These are phyloP conservation scores for Psilocybe cyanescens DNA, from an alignment of 768 basidiomycete species.

Conservation along the genomic window DNA sequence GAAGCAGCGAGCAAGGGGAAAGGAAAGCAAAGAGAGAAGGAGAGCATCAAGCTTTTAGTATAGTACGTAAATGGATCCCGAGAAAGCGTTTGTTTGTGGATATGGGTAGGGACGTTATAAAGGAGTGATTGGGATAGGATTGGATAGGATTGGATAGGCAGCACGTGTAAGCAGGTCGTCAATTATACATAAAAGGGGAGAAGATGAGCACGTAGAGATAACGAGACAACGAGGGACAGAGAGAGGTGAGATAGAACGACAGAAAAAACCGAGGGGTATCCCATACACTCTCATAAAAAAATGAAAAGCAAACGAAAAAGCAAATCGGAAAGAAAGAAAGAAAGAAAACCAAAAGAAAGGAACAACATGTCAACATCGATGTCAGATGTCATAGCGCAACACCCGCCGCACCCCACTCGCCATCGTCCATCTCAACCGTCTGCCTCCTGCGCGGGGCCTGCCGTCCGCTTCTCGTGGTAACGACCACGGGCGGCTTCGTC, in stretches of 20 bases:
- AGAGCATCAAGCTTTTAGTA: not conserved
- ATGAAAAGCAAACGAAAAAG: not conserved
- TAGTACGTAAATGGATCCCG: not conserved
- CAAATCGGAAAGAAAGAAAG: not conserved
- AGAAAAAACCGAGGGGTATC: not conserved
- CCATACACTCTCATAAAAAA: not conserved
- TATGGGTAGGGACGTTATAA: not conserved
- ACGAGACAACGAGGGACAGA: not conserved
- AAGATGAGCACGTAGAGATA: too few relatives aligned
- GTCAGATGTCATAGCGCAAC: not conserved
- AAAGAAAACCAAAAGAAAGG: not conserved
- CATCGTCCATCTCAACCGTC: slow-evolving; percentile 16
- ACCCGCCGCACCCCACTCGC: slow-evolving; percentile 14
- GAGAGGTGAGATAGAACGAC: not conserved
- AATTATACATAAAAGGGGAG: too few relatives aligned
- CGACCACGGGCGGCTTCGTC: slow-evolving; percentile 4
- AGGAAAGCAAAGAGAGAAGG: not conserved
- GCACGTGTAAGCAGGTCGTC: too few relatives aligned
- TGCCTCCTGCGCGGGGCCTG: slow-evolving; percentile 12
- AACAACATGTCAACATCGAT: not conserved
- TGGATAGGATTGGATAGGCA: too few relatives aligned
- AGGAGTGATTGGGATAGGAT: too few relatives aligned
- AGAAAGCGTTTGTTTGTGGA: not conserved
- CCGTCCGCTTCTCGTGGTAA: slow-evolving; percentile 14
- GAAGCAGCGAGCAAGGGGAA: not conserved